A percentile compares a stretch with the other conserved stretches of the same genome.
Evolutionary conservation across 2,329 filamentous ascomycete genomes (phyloP).

Genomic region (Alternaria hordeiaustralica): DNA sequence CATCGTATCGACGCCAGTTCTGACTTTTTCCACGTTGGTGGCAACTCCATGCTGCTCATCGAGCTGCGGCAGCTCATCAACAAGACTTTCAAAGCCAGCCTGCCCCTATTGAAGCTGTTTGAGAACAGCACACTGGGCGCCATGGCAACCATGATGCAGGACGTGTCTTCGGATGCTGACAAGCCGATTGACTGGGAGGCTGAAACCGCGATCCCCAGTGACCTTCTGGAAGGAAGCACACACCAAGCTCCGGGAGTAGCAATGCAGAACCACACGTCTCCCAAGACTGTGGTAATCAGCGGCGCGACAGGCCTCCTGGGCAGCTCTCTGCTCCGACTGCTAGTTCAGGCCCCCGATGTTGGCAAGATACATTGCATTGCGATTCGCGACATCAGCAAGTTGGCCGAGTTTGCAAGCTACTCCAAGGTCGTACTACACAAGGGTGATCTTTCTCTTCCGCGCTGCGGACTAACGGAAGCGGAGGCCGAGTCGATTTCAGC

Average conservation of each 20-base stretch:
- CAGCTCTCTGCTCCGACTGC: background rate
- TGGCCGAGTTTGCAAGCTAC: background rate
- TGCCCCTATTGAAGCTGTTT: slow-evolving; percentile 51
- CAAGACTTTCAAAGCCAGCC: slow-evolving; percentile 34
- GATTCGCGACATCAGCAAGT: background rate
- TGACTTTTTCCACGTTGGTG: slow-evolving; percentile 54
- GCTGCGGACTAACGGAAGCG: background rate
- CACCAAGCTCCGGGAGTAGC: background rate
- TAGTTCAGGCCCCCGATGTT: background rate
- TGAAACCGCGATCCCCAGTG: slow-evolving; percentile 36
- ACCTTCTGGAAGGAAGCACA: background rate
- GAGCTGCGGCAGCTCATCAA: slow-evolving; percentile 48
- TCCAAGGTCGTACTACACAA: background rate
- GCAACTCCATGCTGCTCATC: slow-evolving; percentile 53
- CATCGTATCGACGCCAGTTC: slow-evolving; percentile 18
- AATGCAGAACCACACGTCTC: background rate
- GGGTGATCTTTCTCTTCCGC: background rate
- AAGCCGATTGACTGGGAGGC: slow-evolving; percentile 49
- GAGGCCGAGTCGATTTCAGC: background rate
- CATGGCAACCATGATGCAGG: slow-evolving; percentile 47
- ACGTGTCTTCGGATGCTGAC: background rate
- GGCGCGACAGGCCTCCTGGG: background rate
- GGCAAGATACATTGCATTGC: background rate
- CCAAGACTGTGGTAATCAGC: background rate
- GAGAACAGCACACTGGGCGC: slow-evolving; percentile 45